Base-by-base conservation (phyloP, 2,329 filamentous ascomycete genomes). In the Cladosporium austrohemisphaericum region DNA sequence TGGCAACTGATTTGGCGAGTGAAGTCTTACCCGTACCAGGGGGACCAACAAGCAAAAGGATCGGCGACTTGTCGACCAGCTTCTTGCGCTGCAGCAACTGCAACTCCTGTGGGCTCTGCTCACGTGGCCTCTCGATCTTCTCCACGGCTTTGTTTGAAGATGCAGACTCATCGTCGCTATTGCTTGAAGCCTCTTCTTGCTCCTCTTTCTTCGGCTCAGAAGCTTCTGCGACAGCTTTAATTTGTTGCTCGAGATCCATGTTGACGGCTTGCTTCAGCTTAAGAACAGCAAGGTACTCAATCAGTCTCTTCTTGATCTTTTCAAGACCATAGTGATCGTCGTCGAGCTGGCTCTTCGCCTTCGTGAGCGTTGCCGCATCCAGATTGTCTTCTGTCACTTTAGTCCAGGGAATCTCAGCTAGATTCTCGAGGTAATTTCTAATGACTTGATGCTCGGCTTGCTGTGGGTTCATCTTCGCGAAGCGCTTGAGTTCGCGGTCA, bases 11-110 rank as follows among this genome's bases (percentile, higher is more conserved):
- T 60, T 91, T 89, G 23, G 93, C 93, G 37, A 98, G 76, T 60
- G 89, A 95, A 0, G 93, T 98, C 76, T 98, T 98, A 56, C 93
- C 93, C 3, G 92, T 91, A 40, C 93, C 93, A 2, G 93, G 93
- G 10, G 93, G 93, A 0, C 93, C 93, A 31, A 94, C 88, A 7
- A 98, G 80, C 8, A 98, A 81, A 56, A 98, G 77, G 56, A 98
- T 98, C 1, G 93, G 93, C 1, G 93, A 96, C 71, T 93, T 96
- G 73, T 98, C 93, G 7, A 88, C 80, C 81, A 92, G 88, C 37
- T 85, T 84, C 74, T 89, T 91, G 58, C 84, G 84, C 67, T 85
- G 86, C 40, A 95, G 75, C 35, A 90, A 74, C 53, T 89, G 80
- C 19, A 94, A 71, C 62, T 88, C 90, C 26, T 84, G 77, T 8